Base-by-base conservation (phyloP, 1,284 basidiomycete genomes). In the Bothia castanella region DNA sequence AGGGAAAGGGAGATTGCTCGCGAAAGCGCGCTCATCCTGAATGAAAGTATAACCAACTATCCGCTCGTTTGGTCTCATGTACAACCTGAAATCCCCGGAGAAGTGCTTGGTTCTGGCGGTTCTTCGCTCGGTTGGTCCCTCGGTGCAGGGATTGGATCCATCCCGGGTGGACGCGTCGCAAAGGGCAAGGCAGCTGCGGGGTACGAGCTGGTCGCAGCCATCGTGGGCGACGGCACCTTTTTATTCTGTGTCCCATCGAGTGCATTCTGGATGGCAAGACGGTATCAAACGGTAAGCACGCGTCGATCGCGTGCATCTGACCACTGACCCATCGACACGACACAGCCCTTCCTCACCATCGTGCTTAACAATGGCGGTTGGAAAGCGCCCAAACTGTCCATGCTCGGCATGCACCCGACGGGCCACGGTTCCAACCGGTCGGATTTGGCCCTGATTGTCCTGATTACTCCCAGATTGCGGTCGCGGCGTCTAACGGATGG, bases 341-440 rank as follows among this genome's bases (percentile, higher is more conserved):
- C 9, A 2, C 14, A 86, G 83, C 85, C 85, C 1, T 87, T 85
- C 69, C 64, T 88, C 21, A 87, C 84, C 0, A 70, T 88, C 53
- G 71, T 88, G 1, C 65, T 88, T 25, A 87, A 87, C 61, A 88
- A 88, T 50, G 83, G 83, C 3, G 82, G 83, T 0, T 86, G 83
- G 83, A 79, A 72, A 73, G 79, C 82, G 0, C 85, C 86, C 4
- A 79, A 75, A 52, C 57, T 78, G 10, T 84, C 83, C 0, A 79
- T 87, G 80, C 66, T 85, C 9, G 76, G 77, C 3, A 75, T 87
- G 0, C 79, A 88, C 58, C 85, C 85, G 0, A 55, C 63, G 0
- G 84, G 85, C 0, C 62, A 77, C 35, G 84, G 82, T 1, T 76
- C 78, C 30, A 61, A 62, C 6, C 79, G 16, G 75, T 83, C 9